Percentiles rank a stretch among this genome's conserved stretches.
Conservation (phyloP, 2,329 filamentous ascomycete genomes). For the Teratosphaeria epicoccoides region DNA sequence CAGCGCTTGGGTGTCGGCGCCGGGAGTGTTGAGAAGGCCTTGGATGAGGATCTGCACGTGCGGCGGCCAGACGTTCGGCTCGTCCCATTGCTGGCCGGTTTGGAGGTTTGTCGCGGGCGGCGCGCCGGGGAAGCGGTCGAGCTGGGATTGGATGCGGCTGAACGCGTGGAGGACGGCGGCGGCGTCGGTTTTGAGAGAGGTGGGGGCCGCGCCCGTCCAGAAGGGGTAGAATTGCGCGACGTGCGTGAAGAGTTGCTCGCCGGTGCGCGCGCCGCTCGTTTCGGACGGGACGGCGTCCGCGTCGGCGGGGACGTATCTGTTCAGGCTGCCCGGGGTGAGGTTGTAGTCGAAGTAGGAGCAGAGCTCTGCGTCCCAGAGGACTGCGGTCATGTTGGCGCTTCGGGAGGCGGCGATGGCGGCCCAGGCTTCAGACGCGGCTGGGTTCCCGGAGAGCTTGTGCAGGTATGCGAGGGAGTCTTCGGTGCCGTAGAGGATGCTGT, state of each 20-base stretch:
- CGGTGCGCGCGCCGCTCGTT: conserved; percentile 39
- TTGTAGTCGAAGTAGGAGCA: conserved; percentile 62
- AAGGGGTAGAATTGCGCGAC: conserved; percentile 56
- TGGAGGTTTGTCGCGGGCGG: conserved; percentile 52
- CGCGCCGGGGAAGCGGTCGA: conserved; percentile 44
- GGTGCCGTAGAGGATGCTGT: conserved; percentile 57
- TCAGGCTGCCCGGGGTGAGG: conserved; percentile 46
- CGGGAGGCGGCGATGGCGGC: conserved; percentile 40
- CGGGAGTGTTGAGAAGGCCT: conserved; percentile 49
- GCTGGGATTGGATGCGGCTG: conserved; percentile 42
- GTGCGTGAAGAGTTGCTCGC: conserved; percentile 48
- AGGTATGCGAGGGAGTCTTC: conserved; percentile 50
- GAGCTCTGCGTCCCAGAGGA: conserved; percentile 55
- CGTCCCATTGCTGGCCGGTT: conserved; percentile 59
- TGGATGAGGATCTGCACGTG: conserved; percentile 55
- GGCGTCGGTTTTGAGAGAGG: conserved; percentile 47
- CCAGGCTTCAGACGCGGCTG: conserved; percentile 41
- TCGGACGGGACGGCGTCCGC: conserved; percentile 35
- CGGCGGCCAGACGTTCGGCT: conserved; percentile 61
- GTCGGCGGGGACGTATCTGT: conserved; percentile 44
- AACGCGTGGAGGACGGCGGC: conserved; percentile 47
- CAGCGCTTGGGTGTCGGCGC: conserved; percentile 45
- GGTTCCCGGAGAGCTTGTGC: conserved; percentile 42
- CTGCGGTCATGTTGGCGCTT: conserved; percentile 50
- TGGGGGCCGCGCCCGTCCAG: conserved; percentile 55